Base-by-base conservation (phyloP, 495 filamentous ascomycete species). In the Poronia punctata region DNA sequence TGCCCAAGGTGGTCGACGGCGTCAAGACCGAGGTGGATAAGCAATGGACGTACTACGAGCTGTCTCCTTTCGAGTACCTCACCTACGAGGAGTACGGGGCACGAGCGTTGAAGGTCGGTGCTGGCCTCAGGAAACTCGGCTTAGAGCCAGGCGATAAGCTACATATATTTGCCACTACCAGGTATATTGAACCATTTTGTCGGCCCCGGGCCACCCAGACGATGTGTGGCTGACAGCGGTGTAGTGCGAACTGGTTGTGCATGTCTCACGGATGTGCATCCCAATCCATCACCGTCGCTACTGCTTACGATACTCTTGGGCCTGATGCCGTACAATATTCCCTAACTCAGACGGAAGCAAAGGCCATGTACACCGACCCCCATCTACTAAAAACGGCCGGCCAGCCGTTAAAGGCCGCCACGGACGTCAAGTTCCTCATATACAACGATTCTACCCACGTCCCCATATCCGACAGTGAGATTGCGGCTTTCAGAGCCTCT, bases 1-100 rank as follows among this genome's bases (percentile, higher is more conserved):
- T 82, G n/a, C 72, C 75, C 60, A 82, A 82, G 63, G 57, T 75
- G n/a, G 61, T 82, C 27, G 76, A 82, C 48, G 80, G 80, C 41
- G 60, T 78, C 58, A 66, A 74, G 55, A 57, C 59, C 29, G 65
- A 78, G 59, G 71, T 79, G 3, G 76, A 82, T 25, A 83, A 83
- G 64, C 67, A 79, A 46, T 83, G 80, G 80, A 73, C 68, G 4
- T 82, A 74, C 59, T 83, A 75, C 47, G 80, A 83, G 65, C 64
- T 84, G 24, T 72, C 71, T 35, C 60, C 62, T 10, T 84, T 78
- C 63, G 53, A 60, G 8, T 84, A 72, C 60, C 48, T 73, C 46
- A 80, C 72, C 27, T 84, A 78, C 60, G 60, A 59, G 30, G 76
- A 83, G 56, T 80, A 80, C 52, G 75, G 76, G 56, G 62, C 60